Evolutionary conservation across 495 filamentous ascomycete genomes (phyloP), one percentile per base, ranked within the genome.

Genomic region (Penicillium malachiteum): DNA sequence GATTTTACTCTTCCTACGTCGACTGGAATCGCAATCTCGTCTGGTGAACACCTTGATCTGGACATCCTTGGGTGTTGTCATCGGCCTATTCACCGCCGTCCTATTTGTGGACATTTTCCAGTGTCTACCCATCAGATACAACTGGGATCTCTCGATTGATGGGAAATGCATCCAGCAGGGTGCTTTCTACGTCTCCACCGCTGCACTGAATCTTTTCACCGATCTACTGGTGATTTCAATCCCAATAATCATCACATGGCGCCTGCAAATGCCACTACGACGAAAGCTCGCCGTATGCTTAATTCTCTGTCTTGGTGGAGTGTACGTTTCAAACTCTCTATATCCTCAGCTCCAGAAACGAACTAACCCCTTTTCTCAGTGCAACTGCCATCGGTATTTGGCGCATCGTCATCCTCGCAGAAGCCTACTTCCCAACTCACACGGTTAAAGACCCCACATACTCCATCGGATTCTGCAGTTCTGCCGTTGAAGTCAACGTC

Each of bases 101-200:
- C 79, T 85, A 48, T 70, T 86, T 16, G 80, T 77, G 42, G 79
- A 80, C 32, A 70, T 84, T n/a, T 77, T 86, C 46, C 85, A 87
- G 58, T 83, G 80, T 54, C 63, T 60, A 0, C 81, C 80, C 0
- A 58, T 83, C 3, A 37, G 61, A 32, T 80, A 75, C 39, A 64
- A 78, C 17, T 80, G 75, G 56, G 71, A 78, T 14, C 38, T 47
- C 5, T 44, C 54, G 7, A 74, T 75, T 32, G 49, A 52, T 26
- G 67, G 78, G 14, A 65, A 57, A 40, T 82, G 77, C 50, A 73
- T 80, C 55, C 50, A 75, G 21, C 69, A 75, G 50, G 58, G 69
- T 11, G 64, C 35, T 2, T 78, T 78, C 59, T 80, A 73, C 50
- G 60, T 81, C 1, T 65, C 71, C 26, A 74, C 70, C 7, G 75